Evolutionary conservation across 352 stramenopile genomes (phyloP).

Genomic region (Aphanomyces stellatus): DNA sequence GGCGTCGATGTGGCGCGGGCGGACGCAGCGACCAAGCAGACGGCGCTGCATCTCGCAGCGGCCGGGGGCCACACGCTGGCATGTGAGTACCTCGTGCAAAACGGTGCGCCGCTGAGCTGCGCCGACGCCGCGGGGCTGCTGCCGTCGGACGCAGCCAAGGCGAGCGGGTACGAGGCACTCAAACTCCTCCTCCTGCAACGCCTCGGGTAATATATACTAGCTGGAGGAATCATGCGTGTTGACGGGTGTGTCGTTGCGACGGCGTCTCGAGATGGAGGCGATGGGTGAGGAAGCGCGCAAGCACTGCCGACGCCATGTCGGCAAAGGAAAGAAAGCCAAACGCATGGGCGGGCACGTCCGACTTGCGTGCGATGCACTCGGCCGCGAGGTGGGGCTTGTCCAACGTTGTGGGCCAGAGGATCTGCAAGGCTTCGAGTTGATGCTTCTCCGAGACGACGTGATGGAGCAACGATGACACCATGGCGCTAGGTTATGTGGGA

Average conservation of each 20-base stretch:
- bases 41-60: constrained; percentile 49
- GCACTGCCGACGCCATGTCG: background rate
- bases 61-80: constrained; percentile 29
- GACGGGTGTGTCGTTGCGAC: background rate
- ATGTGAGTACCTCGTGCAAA: constrained; percentile 75
- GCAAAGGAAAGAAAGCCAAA: background rate
- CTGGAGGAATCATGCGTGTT: background rate
- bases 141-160: constrained; percentile 53
- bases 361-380: background rate
- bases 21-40: constrained; percentile 37
- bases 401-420: background rate
- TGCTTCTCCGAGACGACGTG: constrained; percentile 3
- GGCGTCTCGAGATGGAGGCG: background rate
- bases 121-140: constrained; percentile 39
- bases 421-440: background rate
- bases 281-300: background rate
- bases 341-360: background rate
- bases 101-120: constrained; percentile 58
- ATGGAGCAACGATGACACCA: background rate
- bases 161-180: constrained; percentile 45
- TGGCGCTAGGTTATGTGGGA: background rate
- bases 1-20: constrained; percentile 31
- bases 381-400: background rate
- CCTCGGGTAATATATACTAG: constrained; percentile 29
- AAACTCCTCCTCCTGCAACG: constrained; percentile 62